Evolutionary conservation across 768 basidiomycete genomes (phyloP), one percentile per base, ranked within the genome.

Genomic region (Porphyrellus cyaneotinctus): DNA sequence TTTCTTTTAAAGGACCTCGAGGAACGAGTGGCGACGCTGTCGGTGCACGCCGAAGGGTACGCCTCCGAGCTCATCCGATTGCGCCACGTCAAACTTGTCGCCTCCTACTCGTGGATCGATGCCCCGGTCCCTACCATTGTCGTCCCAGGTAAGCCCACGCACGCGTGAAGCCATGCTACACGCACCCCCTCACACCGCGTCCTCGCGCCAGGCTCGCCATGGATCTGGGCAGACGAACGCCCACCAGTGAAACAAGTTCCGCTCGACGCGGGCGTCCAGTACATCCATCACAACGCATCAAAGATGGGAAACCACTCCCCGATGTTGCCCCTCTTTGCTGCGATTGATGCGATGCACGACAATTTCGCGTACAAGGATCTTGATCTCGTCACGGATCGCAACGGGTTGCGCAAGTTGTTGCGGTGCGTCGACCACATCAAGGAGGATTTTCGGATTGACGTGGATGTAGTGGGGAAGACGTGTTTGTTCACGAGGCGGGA

Each of bases 391-490:
- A 82, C 84, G 0, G 86, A 88, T 60, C 76, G 88, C 26, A 88
- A 87, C 59, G 74, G 73, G 23, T 69, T 88, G 17, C 76, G 86
- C 23, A 87, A 85, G 64, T 69, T 89, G 36, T 60, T 82, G 20
- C 73, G 81, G 23, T 86, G 82, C 83, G 49, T 66, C 14, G 60
- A 65, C n/a, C 22, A 49, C 14, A 47, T 18, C 3, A 69, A 67
- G 11, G 77, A 45, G 11, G 22, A 80, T 49, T 91, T 90, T 61
- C 73, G 88, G 18, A 86, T 91, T 56, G 87, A 91, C 51, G 54
- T 82, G 4, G 81, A 90, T 62, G 71, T 87, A 17, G 77, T 74
- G 0, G 85, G 87, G 1, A 59, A 60, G 17, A 88, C 88, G 0
- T 70, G 87, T 15, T 59, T 91, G 24, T 69, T 89, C 59, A 82